These are phyloP conservation scores for Aspergillus melleus DNA, from an alignment of 2,329 filamentous ascomycete species.

Conservation along the genomic window DNA sequence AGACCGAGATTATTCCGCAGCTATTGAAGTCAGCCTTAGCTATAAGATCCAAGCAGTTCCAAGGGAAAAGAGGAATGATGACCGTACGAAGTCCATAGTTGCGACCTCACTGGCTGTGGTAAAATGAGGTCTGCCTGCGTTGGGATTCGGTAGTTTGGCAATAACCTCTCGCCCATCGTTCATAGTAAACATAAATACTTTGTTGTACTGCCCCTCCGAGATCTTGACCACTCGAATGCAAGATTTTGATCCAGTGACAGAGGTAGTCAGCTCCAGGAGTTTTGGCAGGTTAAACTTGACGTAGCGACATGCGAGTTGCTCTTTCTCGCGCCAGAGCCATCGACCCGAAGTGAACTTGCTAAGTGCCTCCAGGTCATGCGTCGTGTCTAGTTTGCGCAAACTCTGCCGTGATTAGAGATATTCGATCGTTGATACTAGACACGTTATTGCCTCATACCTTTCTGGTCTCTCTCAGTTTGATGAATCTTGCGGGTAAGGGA, in stretches of 20 bases:
- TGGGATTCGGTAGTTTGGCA: slow-evolving; percentile 30
- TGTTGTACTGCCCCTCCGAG: slow-evolving; percentile 30
- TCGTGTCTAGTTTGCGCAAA: no score
- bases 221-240: slow-evolving; percentile 36
- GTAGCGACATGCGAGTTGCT: slow-evolving; percentile 33
- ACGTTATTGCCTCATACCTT: no score
- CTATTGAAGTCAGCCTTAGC: slow-evolving; percentile 12
- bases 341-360: slow-evolving; percentile 29
- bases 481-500: no score
- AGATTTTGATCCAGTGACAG: slow-evolving; percentile 28
- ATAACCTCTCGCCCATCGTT: slow-evolving; percentile 26
- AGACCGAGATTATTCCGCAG: slow-evolving; percentile 20
- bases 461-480: no score
- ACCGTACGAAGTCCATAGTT: slow-evolving; percentile 26
- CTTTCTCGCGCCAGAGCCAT: slow-evolving; percentile 37
- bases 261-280: slow-evolving; percentile 35
- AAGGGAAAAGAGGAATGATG: not conserved
- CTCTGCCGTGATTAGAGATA: no score
- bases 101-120: slow-evolving; percentile 33
- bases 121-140: slow-evolving; percentile 27
- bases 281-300: slow-evolving; percentile 33
- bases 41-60: not conserved
- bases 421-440: no score
- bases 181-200: slow-evolving; percentile 33
- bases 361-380: slow-evolving; percentile 6